Evolutionary conservation across 768 basidiomycete species (phyloP).

Genomic region (Plicaturopsis crispa): DNA sequence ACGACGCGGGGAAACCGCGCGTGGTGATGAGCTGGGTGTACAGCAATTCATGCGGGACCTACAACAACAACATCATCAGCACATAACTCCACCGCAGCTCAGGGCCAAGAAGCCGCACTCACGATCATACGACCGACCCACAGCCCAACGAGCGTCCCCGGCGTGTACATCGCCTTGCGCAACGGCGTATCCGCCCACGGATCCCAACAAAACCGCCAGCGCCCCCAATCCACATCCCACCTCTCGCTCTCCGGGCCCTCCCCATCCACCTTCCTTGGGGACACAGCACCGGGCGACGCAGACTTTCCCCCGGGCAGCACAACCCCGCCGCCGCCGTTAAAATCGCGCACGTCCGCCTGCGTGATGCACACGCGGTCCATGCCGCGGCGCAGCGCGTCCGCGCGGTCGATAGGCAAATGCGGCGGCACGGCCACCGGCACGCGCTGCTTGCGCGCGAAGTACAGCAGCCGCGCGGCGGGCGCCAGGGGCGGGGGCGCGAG

Average conservation of each 20-base stretch:
- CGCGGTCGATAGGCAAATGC: slow-evolving; percentile 24
- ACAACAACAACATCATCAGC: neutral
- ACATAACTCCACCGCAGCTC: neutral
- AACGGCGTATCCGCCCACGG: slow-evolving; percentile 20
- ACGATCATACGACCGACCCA: slow-evolving; percentile 64
- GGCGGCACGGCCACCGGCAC: slow-evolving; percentile 35
- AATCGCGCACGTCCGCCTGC: slow-evolving; percentile 51
- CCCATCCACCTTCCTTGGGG: slow-evolving; percentile 6
- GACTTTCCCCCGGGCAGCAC: too few relatives aligned
- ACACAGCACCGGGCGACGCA: too few relatives aligned
- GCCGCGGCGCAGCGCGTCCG: slow-evolving; percentile 17
- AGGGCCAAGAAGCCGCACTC: slow-evolving; percentile 17
- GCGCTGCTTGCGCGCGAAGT: slow-evolving; percentile 50
- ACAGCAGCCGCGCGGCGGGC: slow-evolving; percentile 55
- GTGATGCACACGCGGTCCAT: slow-evolving; percentile 32
- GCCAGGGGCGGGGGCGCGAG: slow-evolving; percentile 38
- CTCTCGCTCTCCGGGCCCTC: slow-evolving; percentile 17
- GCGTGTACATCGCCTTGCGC: slow-evolving; percentile 32
- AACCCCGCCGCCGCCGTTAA: slow-evolving; percentile 38
- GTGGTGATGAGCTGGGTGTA: slow-evolving; percentile 20
- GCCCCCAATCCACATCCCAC: slow-evolving; percentile 56
- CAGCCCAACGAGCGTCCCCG: slow-evolving; percentile 45
- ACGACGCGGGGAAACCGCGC: slow-evolving; percentile 15
- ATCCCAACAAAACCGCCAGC: slow-evolving; percentile 39
- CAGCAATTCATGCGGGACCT: slow-evolving; percentile 25